Evolutionary conservation across 1,284 basidiomycete species (phyloP).

Genomic region (Moniliophthora roreri): DNA sequence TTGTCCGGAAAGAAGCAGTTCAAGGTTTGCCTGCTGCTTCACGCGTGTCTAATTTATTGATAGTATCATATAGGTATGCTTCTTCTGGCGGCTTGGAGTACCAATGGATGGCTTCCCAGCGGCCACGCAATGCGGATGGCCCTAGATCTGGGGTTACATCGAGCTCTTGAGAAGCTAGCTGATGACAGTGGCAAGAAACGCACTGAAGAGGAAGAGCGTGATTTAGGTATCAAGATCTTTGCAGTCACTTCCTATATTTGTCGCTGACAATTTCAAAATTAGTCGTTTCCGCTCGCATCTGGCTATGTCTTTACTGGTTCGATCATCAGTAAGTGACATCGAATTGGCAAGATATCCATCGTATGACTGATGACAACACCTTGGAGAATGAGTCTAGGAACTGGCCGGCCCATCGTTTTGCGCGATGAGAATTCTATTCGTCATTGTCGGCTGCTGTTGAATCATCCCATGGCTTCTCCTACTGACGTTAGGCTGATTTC

Average conservation of each 20-base stretch:
- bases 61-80: conserved; percentile 67
- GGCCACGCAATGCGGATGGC: conserved; percentile 95
- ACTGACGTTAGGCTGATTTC: conserved; percentile 89
- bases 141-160: conserved; percentile 87
- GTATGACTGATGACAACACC: conserved; percentile 20
- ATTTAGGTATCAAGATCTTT: conserved; percentile 59
- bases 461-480: conserved; percentile 82
- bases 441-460: conserved; percentile 78
- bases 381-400: conserved; percentile 83
- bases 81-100: conserved; percentile 89
- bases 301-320: conserved; percentile 93
- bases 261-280: conserved; percentile 18
- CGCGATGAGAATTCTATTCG: conserved; percentile 86
- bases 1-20: conserved; percentile 91
- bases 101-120: conserved; percentile 90
- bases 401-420: conserved; percentile 85
- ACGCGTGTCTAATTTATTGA: conserved; percentile 11
- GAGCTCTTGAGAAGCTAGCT: conserved; percentile 87
- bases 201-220: conserved; percentile 81
- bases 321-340: conserved; percentile 74
- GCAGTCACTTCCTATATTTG: conserved; percentile 4
- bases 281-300: conserved; percentile 91
- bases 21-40: conserved; percentile 55
- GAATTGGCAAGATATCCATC: conserved; percentile 8
- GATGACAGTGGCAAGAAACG: conserved; percentile 67